Evolutionary conservation across 306 rosid species (phyloP).

Genomic region (Citrullus colocynthis): DNA sequence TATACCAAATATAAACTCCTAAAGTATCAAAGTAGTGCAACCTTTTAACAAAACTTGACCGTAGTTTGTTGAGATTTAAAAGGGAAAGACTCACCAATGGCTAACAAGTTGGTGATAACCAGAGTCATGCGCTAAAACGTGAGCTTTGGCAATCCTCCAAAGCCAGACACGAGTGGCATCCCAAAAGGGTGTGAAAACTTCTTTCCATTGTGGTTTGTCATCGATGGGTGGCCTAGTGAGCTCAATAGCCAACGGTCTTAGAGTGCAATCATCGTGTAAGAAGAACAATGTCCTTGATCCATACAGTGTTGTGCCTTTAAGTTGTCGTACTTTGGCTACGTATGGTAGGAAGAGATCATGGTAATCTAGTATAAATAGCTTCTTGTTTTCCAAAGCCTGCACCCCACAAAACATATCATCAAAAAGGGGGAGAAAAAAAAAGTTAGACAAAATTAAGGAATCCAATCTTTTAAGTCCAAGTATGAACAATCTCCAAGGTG

Average conservation of each 20-base stretch:
- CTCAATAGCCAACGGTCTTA: conserved; percentile 65
- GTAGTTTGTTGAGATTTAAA: neutral
- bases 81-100: conserved; percentile 44
- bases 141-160: conserved; percentile 84
- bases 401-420: neutral
- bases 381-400: conserved; percentile 58
- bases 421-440: neutral
- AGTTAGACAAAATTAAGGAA: neutral
- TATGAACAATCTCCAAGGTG: too few relatives aligned
- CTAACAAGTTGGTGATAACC: conserved; percentile 74
- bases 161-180: conserved; percentile 59
- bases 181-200: conserved; percentile 40
- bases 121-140: conserved; percentile 74
- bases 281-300: conserved; percentile 73
- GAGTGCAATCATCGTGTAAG: conserved; percentile 28
- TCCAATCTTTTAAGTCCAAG: too few relatives aligned
- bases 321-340: conserved; percentile 43
- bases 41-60: neutral
- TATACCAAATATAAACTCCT: too few relatives aligned
- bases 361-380: conserved; percentile 62
- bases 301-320: conserved; percentile 55
- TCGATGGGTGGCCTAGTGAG: conserved; percentile 55
- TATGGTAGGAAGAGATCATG: conserved; percentile 58
- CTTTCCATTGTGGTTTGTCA: conserved; percentile 58
- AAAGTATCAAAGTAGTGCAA: too few relatives aligned